phyloP scores from a whole-genome alignment of 2,329 filamentous ascomycete genomes.

The Ceratocystis colombiana region DNA sequence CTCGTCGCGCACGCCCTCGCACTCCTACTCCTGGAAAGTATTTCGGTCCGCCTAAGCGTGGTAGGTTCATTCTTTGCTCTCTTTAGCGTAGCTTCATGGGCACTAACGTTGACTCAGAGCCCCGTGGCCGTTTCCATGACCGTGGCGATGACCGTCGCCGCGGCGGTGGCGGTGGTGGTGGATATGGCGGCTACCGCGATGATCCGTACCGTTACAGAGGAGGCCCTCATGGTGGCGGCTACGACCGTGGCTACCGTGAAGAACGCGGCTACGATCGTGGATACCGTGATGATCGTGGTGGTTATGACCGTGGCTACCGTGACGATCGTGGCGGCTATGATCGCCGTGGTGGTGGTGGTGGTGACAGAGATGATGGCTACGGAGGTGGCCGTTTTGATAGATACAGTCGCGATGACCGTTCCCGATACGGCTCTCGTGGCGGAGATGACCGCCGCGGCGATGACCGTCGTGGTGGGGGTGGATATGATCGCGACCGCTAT shows the following conservation, averaged over 20 bases:
- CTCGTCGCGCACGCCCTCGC: conserved; percentile 83
- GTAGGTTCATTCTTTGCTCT: conserved; percentile 43
- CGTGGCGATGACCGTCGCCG: conserved; percentile 57
- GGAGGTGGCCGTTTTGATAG: conserved; percentile 31
- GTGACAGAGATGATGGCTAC: conserved; percentile 35
- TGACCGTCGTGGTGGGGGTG: conserved; percentile 36
- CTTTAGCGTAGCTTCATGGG: not conserved
- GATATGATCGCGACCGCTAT: conserved; percentile 42
- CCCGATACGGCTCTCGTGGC: conserved; percentile 33
- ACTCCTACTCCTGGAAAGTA: conserved; percentile 98
- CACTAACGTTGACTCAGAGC: conserved; percentile 29
- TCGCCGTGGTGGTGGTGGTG: conserved; percentile 40
- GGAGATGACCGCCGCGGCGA: conserved; percentile 32
- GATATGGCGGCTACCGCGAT: conserved; percentile 42
- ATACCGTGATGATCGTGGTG: conserved; percentile 43
- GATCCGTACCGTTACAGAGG: conserved; percentile 50
- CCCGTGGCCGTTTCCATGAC: conserved; percentile 40
- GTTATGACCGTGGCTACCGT: conserved; percentile 32
- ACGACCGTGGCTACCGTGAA: conserved; percentile 43
- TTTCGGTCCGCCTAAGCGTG: conserved; percentile 95
- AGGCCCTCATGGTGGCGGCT: conserved; percentile 38
- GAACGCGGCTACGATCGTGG: conserved; percentile 40
- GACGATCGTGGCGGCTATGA: conserved; percentile 39
- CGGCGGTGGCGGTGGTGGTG: conserved; percentile 44
- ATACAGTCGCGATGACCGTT: conserved; percentile 32